Evolutionary conservation across 2,329 filamentous ascomycete genomes (phyloP).

Genomic region (Trichoderma sp.): DNA sequence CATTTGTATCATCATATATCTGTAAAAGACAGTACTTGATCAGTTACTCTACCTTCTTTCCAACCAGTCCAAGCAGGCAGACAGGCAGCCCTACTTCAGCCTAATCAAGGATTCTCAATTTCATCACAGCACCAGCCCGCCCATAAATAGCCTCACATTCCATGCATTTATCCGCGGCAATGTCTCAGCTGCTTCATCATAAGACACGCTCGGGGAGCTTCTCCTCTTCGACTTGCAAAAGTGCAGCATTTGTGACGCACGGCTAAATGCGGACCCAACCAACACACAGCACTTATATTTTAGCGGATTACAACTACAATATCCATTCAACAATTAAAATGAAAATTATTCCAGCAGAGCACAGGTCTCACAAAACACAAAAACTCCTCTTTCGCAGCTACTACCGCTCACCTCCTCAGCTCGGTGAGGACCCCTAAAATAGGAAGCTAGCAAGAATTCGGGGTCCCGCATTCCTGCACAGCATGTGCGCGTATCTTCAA

Average conservation of each 20-base stretch:
- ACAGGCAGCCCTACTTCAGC: background rate
- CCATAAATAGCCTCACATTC: background rate
- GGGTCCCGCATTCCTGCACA: background rate
- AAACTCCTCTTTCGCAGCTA: background rate
- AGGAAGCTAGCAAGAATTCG: background rate
- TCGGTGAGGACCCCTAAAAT: background rate
- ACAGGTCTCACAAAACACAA: background rate
- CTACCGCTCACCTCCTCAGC: background rate
- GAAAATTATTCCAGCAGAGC: background rate
- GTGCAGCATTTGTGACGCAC: background rate
- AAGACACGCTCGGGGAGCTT: background rate
- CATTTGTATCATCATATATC: no score
- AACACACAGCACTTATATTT: background rate
- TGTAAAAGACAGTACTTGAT: no score
- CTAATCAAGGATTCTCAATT: background rate
- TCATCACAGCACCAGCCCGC: background rate
- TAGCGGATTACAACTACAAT: background rate
- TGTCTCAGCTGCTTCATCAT: background rate
- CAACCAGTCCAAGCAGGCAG: no score
- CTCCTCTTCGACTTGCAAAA: background rate
- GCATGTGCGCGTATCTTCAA: background rate
- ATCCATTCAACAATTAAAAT: background rate
- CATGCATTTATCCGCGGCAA: background rate
- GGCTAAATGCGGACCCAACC: background rate
- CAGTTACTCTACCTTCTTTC: no score